Conservation (phyloP, 2,329 filamentous ascomycete genomes). For the Davidsoniella eucalypti region DNA sequence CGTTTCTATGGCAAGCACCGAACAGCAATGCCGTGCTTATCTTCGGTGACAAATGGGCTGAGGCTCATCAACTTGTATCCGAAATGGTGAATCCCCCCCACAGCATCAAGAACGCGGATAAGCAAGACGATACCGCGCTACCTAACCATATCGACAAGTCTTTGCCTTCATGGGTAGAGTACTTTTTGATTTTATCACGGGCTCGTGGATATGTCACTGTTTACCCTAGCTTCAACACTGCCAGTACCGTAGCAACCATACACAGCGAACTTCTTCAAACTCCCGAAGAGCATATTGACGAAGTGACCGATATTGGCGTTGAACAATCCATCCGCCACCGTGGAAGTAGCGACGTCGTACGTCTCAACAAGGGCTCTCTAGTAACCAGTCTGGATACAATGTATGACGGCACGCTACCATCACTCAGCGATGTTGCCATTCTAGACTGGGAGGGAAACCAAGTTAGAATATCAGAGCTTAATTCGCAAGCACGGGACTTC, state of each 20-base stretch:
- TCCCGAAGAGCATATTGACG: conserved; percentile 49
- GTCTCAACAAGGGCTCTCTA: conserved; percentile 28
- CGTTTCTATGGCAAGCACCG: conserved; percentile 76
- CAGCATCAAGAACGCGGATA: conserved; percentile 28
- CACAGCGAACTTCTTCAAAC: conserved; percentile 58
- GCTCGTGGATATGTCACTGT: conserved; percentile 62
- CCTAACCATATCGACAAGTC: conserved; percentile 48
- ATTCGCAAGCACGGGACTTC: conserved; percentile 33
- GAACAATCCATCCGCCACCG: conserved; percentile 1
- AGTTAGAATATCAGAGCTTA: conserved; percentile 21
- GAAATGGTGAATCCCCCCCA: conserved; percentile 25
- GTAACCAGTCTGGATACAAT: conserved; percentile 32
- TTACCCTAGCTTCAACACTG: conserved; percentile 50
- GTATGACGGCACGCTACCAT: conserved; percentile 25
- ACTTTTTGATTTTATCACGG: conserved; percentile 58
- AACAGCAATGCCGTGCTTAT: conserved; percentile 69
- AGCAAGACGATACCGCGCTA: conserved; percentile 17
- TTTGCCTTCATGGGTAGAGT: conserved; percentile 63
- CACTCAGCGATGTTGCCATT: conserved; percentile 35
- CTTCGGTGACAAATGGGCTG: conserved; percentile 72
- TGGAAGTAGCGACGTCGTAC: conserved; percentile 16
- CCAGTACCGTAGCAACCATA: conserved; percentile 45
- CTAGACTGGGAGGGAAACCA: conserved; percentile 45
- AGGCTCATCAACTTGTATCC: conserved; percentile 67
- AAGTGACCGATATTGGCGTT: conserved; percentile 13